Base-by-base conservation (phyloP, 352 stramenopile genomes). In the Phytophthora vignae region DNA sequence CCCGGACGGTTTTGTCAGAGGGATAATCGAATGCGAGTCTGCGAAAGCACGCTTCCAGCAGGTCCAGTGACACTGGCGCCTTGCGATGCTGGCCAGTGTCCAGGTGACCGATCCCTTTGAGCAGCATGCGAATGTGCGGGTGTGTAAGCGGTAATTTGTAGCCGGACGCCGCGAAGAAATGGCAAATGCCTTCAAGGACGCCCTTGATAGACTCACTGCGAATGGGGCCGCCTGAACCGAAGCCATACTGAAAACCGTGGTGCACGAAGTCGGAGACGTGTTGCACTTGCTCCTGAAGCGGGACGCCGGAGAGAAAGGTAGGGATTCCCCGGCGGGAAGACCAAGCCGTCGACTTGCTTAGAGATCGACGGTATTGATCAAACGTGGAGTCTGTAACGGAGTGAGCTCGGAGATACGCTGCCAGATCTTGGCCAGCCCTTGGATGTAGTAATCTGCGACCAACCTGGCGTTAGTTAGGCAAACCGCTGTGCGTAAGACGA, bases 321-420 rank as follows among this genome's bases (percentile, higher is more conserved):
- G 17, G 36, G 17, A 62, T 71, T 7, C 64, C 36, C 9, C n/a
- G 36, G 3, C 36, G 21, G 0, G 64, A 38, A n/a, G 56, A 31
- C 56, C 42, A 59, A 0, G 10, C 12, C 29, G 17, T 46, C 65
- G 52, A 60, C 2, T 10, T 21, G 8, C 4, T 48, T 31, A 62
- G 38, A 12, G 65, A 40, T 4, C 2, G 3, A 1, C 1, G 36
- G 12, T 63, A 67, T n/a, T 67, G 57, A 27, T 5, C 7, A n/a
- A 55, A 63, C 21, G 65, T 73, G 15, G 57, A 46, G 3, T 1
- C 31, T 1, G 65, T 40, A 10, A 72, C 56, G 44, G 56, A 62
- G 19, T 62, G 56, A 15, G 27, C 64, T 61, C 56, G 31, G 65
- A 67, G 50, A 72, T 67, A 46, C n/a, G 22, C 52, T 15, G 57